Evolutionary conservation across 2,329 filamentous ascomycete species (phyloP).

Genomic region (Penicillium sp.): DNA sequence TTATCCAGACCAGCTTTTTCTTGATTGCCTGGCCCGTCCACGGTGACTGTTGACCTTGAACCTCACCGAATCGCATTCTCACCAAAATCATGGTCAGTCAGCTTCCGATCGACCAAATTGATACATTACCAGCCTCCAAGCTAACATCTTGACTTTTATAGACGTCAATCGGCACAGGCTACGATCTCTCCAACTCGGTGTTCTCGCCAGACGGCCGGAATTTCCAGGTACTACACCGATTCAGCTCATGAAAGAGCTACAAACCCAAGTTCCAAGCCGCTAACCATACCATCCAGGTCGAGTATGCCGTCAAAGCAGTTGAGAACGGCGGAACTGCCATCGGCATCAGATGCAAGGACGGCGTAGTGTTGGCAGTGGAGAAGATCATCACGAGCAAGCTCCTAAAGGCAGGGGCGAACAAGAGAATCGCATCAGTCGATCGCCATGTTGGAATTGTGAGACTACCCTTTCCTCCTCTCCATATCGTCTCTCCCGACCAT

Average conservation of each 20-base stretch:
- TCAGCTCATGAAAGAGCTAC: not conserved
- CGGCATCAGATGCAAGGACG: slow-evolving; percentile 95
- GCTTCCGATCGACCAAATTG: not conserved
- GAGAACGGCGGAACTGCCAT: slow-evolving; percentile 96
- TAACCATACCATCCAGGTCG: slow-evolving; percentile 53
- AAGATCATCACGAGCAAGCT: slow-evolving; percentile 96
- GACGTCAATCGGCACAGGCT: slow-evolving; percentile 99
- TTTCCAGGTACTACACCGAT: slow-evolving; percentile 67
- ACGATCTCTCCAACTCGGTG: slow-evolving; percentile 99
- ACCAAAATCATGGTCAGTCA: slow-evolving; percentile 20
- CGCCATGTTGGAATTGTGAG: slow-evolving; percentile 88
- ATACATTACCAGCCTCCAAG: not conserved
- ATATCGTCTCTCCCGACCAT: too few relatives aligned
- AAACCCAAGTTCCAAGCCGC: not conserved
- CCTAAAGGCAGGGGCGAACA: slow-evolving; percentile 91
- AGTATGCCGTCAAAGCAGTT: slow-evolving; percentile 98
- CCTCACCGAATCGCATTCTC: slow-evolving; percentile 8
- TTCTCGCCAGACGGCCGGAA: slow-evolving; percentile 99
- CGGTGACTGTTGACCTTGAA: slow-evolving; percentile 7
- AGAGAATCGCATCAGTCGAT: slow-evolving; percentile 93
- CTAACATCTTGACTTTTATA: slow-evolving; percentile 40
- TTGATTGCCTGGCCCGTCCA: not conserved
- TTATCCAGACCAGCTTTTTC: not conserved
- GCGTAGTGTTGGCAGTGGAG: slow-evolving; percentile 91
- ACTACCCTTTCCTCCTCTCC: slow-evolving; percentile 13